Conservation (phyloP, 305 asterid genomes). For the Coffea humblotiana region DNA sequence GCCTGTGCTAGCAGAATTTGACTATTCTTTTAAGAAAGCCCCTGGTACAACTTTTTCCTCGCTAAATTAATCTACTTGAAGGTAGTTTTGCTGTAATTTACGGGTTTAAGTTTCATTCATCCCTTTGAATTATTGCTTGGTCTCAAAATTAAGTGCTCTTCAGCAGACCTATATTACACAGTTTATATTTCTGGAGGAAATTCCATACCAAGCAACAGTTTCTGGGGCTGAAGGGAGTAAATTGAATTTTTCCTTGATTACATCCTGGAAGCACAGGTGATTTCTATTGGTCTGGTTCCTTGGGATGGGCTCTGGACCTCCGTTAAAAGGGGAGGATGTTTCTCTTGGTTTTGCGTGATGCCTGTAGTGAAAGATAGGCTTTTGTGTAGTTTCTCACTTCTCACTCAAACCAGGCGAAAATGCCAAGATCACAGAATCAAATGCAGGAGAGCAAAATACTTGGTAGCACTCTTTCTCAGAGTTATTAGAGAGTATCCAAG, state of each 20-base stretch:
- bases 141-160: too few relatives aligned
- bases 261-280: neutral
- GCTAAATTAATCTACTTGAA: neutral
- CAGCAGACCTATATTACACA: neutral
- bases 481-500: neutral
- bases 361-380: constrained; percentile 5
- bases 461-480: neutral
- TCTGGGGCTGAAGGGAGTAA: neutral
- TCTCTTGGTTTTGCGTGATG: neutral
- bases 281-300: neutral
- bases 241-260: neutral
- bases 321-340: neutral
- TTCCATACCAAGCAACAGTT: neutral
- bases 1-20: constrained; percentile 43
- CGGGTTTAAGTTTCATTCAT: neutral
- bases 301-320: neutral
- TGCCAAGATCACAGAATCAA: neutral
- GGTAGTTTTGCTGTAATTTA: neutral
- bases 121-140: neutral
- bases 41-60: neutral
- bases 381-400: neutral
- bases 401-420: neutral
- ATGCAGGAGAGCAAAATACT: neutral
- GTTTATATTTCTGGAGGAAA: neutral
- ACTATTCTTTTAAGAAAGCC: constrained; percentile 3